Evolutionary conservation across 23 red algal genomes (phyloP).

Genomic region (Gracilaria gracilis): DNA sequence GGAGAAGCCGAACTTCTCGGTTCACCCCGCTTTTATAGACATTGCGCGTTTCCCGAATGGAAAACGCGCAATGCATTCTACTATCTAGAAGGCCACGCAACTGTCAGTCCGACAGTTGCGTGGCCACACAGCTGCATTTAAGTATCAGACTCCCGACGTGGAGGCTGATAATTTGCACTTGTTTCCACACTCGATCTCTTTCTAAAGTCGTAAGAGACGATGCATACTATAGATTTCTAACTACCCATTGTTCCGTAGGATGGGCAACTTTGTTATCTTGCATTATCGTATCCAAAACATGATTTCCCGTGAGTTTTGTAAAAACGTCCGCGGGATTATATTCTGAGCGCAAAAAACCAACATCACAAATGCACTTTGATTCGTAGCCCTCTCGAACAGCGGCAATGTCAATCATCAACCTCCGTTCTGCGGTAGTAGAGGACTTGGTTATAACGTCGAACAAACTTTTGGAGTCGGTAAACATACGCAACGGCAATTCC

Average conservation of each 20-base stretch:
- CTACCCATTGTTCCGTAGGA: background rate
- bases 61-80: no score
- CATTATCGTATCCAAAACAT: background rate
- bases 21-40: no score
- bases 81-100: no score
- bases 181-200: no score
- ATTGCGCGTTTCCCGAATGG: no score
- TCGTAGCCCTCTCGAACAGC: background rate
- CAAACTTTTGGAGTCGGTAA: background rate
- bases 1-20: no score
- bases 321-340: background rate
- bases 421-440: background rate
- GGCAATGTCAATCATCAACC: conserved; percentile 29
- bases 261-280: background rate
- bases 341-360: background rate
- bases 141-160: no score
- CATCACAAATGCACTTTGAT: background rate
- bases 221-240: no score
- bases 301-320: background rate
- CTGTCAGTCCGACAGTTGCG: no score
- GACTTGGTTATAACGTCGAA: conserved; percentile 10
- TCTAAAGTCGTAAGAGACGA: no score
- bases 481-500: background rate
- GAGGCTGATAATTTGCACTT: no score
- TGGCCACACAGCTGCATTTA: no score